A percentile compares a stretch with the other conserved stretches of the same genome.
phyloP scores from a whole-genome alignment of 2,329 filamentous ascomycete genomes.

The Leptodontidium sp. region DNA sequence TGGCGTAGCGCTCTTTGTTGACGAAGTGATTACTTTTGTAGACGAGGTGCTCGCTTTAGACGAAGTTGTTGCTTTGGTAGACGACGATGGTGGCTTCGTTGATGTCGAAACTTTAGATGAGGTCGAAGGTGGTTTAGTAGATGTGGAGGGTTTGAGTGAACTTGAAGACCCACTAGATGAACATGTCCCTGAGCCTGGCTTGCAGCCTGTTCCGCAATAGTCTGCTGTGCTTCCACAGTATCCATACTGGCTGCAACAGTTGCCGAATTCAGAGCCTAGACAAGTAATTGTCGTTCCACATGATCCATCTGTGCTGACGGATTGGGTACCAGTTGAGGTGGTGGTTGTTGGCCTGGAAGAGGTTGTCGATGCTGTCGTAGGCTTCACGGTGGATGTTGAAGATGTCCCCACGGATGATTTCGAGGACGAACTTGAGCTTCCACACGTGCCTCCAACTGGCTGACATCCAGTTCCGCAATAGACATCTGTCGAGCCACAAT shows the following conservation, averaged over 20 bases:
- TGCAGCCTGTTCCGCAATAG: constrained; percentile 46
- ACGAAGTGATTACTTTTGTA: constrained; percentile 4
- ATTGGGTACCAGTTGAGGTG: constrained; percentile 3
- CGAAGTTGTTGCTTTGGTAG: not conserved
- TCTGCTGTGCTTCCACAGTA: constrained; percentile 45
- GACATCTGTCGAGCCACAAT: constrained; percentile 42
- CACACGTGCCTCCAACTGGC: constrained; percentile 29
- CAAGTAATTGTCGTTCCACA: constrained; percentile 42
- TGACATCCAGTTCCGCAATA: constrained; percentile 47
- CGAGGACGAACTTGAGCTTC: not conserved
- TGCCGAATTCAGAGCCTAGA: constrained; percentile 36
- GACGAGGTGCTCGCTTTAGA: constrained; percentile 7
- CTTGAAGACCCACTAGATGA: constrained; percentile 19
- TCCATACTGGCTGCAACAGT: constrained; percentile 46
- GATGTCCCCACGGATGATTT: not conserved
- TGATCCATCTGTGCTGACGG: constrained; percentile 30
- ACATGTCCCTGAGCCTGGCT: constrained; percentile 33
- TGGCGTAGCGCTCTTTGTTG: constrained; percentile 10
- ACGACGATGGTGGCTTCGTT: not conserved
- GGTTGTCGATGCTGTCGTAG: constrained; percentile 12
- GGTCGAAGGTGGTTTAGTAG: constrained; percentile 9
- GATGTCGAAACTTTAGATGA: not conserved
- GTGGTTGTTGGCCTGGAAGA: constrained; percentile 15
- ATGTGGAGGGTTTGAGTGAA: constrained; percentile 18
- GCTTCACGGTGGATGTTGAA: constrained; percentile 3